A percentile compares a stretch with the other conserved stretches of the same genome.
Conservation (phyloP, 2,329 filamentous ascomycete species). For the Aspergillus bombycis region DNA sequence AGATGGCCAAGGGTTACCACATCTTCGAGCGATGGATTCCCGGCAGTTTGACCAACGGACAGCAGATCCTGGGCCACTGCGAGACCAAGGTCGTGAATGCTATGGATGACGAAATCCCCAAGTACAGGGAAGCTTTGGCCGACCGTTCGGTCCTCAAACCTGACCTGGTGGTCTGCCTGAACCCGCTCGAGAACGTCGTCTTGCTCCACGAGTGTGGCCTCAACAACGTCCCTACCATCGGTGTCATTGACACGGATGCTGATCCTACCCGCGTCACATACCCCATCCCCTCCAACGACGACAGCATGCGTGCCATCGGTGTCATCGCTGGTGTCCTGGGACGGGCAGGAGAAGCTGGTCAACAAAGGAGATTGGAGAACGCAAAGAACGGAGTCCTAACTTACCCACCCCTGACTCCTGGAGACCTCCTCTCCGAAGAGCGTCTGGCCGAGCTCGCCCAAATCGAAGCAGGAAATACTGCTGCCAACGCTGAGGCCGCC, state of each 20-base stretch:
- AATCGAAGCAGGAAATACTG: neutral
- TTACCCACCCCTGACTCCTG: slow-evolving; percentile 46
- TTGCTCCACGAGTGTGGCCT: slow-evolving; percentile 88
- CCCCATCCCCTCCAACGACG: slow-evolving; percentile 94
- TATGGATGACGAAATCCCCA: slow-evolving; percentile 64
- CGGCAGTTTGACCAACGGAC: slow-evolving; percentile 87
- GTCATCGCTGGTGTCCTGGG: slow-evolving; percentile 86
- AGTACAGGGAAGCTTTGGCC: slow-evolving; percentile 68
- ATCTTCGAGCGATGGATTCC: slow-evolving; percentile 93
- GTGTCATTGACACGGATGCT: slow-evolving; percentile 89
- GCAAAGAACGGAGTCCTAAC: slow-evolving; percentile 66
- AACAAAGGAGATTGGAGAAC: slow-evolving; percentile 65
- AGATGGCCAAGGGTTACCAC: slow-evolving; percentile 78
- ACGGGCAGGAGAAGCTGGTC: slow-evolving; percentile 78
- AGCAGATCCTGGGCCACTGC: slow-evolving; percentile 78
- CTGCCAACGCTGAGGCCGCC: neutral
- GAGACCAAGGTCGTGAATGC: slow-evolving; percentile 76
- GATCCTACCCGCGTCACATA: slow-evolving; percentile 96
- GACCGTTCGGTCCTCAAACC: slow-evolving; percentile 72
- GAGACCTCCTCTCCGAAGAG: slow-evolving; percentile 17
- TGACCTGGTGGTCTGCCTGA: slow-evolving; percentile 89
- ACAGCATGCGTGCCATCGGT: slow-evolving; percentile 81
- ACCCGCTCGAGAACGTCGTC: slow-evolving; percentile 89
- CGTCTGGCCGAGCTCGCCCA: neutral
- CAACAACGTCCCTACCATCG: slow-evolving; percentile 89